Percentiles rank a stretch among this genome's conserved stretches.
phyloP scores from a whole-genome alignment of 495 filamentous ascomycete genomes.

The Lepidopterella palustris region DNA sequence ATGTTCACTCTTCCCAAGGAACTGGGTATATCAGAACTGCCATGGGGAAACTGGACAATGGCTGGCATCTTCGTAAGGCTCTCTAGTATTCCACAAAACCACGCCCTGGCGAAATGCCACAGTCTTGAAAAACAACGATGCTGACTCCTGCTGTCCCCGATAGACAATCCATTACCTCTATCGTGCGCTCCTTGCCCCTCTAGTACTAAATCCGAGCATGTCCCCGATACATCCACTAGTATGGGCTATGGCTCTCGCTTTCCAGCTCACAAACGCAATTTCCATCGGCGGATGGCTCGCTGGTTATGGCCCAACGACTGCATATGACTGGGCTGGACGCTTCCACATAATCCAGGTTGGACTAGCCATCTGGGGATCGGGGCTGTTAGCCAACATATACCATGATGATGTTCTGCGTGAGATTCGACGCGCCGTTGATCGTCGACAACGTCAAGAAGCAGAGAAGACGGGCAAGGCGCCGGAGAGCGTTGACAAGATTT shows the following conservation, averaged over 20 bases:
- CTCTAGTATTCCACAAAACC: background rate
- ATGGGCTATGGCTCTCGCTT: conserved; percentile 52
- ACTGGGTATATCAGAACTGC: conserved; percentile 47
- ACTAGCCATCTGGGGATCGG: conserved; percentile 56
- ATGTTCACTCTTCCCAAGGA: conserved; percentile 58
- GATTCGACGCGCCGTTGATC: conserved; percentile 58
- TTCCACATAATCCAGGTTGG: conserved; percentile 49
- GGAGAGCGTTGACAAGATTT: conserved; percentile 65
- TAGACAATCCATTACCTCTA: conserved; percentile 74
- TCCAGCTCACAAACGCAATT: conserved; percentile 74
- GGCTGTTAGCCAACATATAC: conserved; percentile 73
- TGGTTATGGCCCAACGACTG: conserved; percentile 62
- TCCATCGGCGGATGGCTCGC: conserved; percentile 74
- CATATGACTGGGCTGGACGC: conserved; percentile 49
- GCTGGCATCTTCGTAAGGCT: conserved; percentile 52
- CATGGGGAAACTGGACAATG: conserved; percentile 63
- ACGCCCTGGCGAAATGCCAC: conserved; percentile 2
- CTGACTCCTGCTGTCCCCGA: conserved; percentile 8
- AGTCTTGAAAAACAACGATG: conserved; percentile 1
- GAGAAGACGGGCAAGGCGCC: conserved; percentile 34
- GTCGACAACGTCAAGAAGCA: conserved; percentile 41
- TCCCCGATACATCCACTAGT: conserved; percentile 68
- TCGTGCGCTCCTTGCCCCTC: conserved; percentile 73
- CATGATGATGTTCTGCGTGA: conserved; percentile 74
- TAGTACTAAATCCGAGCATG: conserved; percentile 79